Percentiles rank a stretch among this genome's conserved stretches.
Conservation (phyloP, 2,329 filamentous ascomycete genomes). For the Neonectria coccinea region DNA sequence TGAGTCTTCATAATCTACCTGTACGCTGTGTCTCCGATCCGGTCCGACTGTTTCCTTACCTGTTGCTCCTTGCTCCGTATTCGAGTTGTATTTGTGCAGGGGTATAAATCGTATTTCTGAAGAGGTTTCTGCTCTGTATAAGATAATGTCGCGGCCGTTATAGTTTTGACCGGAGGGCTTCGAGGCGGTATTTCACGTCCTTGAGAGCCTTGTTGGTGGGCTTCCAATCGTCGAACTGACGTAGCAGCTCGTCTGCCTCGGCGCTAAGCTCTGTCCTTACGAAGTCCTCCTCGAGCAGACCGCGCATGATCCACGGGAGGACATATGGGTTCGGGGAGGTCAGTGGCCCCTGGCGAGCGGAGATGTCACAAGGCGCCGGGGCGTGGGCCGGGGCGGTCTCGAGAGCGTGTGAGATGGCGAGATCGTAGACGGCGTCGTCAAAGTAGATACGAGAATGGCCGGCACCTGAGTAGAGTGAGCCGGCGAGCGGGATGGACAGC, state of each 20-base stretch:
- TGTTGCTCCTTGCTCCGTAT: constrained; percentile 7
- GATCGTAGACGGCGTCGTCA: constrained; percentile 85
- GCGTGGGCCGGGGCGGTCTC: constrained; percentile 72
- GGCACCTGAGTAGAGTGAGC: constrained; percentile 90
- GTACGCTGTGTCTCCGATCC: constrained; percentile 11
- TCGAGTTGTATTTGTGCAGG: constrained; percentile 7
- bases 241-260: constrained; percentile 84
- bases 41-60: constrained; percentile 8
- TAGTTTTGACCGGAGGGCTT: constrained; percentile 89
- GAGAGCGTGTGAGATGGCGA: constrained; percentile 78
- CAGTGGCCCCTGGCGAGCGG: constrained; percentile 48
- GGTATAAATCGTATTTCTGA: constrained; percentile 15
- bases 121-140: not conserved
- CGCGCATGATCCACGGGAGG: constrained; percentile 95
- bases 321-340: constrained; percentile 83
- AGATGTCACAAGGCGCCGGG: constrained; percentile 46
- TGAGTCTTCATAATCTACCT: constrained; percentile 19
- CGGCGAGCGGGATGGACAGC: constrained; percentile 87
- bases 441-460: constrained; percentile 95
- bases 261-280: constrained; percentile 83
- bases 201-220: constrained; percentile 90
- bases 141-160: constrained; percentile 42
- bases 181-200: constrained; percentile 94
- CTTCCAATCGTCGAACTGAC: constrained; percentile 93
- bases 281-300: constrained; percentile 89